A percentile compares a stretch with the other conserved stretches of the same genome.
Evolutionary conservation across 192 early-diverging fungal species (phyloP).

Genomic region (Oehlia diaphana): DNA sequence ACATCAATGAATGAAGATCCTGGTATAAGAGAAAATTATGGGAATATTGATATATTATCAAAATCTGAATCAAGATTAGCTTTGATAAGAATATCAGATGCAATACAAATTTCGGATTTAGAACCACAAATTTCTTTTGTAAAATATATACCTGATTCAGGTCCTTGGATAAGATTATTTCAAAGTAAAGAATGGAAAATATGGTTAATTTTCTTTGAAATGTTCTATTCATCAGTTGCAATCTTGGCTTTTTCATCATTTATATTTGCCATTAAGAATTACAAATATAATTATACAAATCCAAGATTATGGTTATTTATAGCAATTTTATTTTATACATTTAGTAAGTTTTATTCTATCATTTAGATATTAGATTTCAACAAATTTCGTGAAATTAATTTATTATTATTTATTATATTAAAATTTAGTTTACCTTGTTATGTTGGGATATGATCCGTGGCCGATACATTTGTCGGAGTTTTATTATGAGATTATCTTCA

Average conservation of each 20-base stretch:
- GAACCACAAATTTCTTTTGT: neutral
- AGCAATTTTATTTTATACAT: neutral
- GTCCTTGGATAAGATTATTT: neutral
- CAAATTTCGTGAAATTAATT: neutral
- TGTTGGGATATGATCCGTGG: constrained; percentile 1
- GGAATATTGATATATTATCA: neutral
- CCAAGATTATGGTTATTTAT: neutral
- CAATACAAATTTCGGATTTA: neutral
- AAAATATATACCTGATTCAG: neutral
- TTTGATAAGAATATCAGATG: neutral
- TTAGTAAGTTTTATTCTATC: neutral
- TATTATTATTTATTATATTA: neutral
- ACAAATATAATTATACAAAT: neutral
- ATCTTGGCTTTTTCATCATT: neutral
- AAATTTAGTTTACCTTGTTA: neutral
- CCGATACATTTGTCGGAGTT: neutral
- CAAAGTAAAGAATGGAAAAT: neutral
- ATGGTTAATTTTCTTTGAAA: neutral
- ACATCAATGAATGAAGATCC: constrained; percentile 1
- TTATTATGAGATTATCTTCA: neutral
- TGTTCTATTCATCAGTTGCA: neutral
- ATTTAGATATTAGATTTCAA: neutral
- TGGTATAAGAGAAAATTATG: neutral
- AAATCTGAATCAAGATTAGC: neutral
- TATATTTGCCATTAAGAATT: neutral